Conservation (phyloP, 148 eudicot species). For the Chenopodium album region DNA sequence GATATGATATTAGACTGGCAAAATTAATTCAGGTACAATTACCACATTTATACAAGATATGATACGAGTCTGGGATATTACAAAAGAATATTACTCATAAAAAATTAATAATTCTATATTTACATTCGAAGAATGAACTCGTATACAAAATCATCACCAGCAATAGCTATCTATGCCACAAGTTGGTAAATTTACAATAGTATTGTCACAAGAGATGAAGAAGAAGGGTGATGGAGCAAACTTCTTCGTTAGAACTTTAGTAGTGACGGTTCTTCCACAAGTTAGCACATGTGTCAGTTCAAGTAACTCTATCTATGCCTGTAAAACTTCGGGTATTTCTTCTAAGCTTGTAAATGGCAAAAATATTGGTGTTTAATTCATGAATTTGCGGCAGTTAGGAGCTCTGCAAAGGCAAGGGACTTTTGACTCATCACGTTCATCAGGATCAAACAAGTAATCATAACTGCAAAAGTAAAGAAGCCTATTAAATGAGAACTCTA, state of each 20-base stretch:
- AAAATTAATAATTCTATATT: constrained; percentile 13
- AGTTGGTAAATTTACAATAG: constrained; percentile 21
- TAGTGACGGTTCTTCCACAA: neutral
- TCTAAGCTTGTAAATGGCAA: constrained; percentile 16
- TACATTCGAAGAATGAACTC: constrained; percentile 25
- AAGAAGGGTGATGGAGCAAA: neutral
- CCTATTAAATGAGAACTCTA: neutral
- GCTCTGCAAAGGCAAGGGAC: constrained; percentile 89
- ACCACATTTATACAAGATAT: neutral
- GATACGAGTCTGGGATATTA: neutral
- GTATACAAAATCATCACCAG: constrained; percentile 35
- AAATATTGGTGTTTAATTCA: constrained; percentile 46
- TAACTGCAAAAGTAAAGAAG: constrained; percentile 47
- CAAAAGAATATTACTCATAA: neutral
- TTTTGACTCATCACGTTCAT: constrained; percentile 75
- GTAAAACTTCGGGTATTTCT: constrained; percentile 17
- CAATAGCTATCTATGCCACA: constrained; percentile 6
- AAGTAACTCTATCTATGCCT: constrained; percentile 13
- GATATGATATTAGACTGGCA: neutral
- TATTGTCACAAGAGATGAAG: neutral
- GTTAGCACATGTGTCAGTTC: constrained; percentile 30
- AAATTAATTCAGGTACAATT: neutral
- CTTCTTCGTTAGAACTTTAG: constrained; percentile 10
- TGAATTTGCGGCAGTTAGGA: constrained; percentile 73
- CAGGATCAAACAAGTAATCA: constrained; percentile 85